These are phyloP conservation scores for Tolypocladium pustulatum DNA, from an alignment of 2,329 filamentous ascomycete species.

Conservation along the genomic window DNA sequence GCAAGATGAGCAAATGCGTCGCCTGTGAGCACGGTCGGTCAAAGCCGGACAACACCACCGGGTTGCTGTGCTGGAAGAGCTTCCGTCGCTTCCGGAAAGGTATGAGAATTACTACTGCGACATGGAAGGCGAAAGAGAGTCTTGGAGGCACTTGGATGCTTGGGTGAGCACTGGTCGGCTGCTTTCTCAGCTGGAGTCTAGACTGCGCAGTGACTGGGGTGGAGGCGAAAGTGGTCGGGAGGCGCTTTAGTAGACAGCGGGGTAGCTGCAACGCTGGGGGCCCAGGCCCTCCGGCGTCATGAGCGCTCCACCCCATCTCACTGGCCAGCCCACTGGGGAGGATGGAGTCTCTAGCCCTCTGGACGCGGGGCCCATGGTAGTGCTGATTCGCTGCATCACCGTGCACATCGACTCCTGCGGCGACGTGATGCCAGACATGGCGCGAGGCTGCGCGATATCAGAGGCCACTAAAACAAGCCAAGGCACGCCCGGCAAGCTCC, in stretches of 20 bases:
- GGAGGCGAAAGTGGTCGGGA: background rate
- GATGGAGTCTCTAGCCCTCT: background rate
- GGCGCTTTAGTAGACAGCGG: background rate
- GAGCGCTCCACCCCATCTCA: background rate
- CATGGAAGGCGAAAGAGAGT: background rate
- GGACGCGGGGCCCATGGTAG: background rate
- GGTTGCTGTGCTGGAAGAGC: background rate
- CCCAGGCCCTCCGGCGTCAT: background rate
- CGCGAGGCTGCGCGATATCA: background rate
- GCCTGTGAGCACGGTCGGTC: background rate
- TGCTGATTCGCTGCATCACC: background rate
- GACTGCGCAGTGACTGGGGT: background rate
- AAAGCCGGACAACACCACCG: background rate
- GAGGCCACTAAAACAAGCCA: background rate
- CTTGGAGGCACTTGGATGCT: background rate
- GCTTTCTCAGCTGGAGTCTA: background rate
- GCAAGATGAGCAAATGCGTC: background rate
- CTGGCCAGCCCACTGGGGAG: background rate
- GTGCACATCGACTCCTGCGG: background rate
- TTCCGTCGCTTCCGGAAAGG: background rate
- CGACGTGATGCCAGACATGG: background rate
- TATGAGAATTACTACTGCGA: background rate
- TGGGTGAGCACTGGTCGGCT: background rate
- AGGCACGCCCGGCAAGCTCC: background rate
- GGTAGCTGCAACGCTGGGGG: background rate